phyloP scores from a whole-genome alignment of 352 stramenopile genomes.

The Blastocystis sp. region DNA sequence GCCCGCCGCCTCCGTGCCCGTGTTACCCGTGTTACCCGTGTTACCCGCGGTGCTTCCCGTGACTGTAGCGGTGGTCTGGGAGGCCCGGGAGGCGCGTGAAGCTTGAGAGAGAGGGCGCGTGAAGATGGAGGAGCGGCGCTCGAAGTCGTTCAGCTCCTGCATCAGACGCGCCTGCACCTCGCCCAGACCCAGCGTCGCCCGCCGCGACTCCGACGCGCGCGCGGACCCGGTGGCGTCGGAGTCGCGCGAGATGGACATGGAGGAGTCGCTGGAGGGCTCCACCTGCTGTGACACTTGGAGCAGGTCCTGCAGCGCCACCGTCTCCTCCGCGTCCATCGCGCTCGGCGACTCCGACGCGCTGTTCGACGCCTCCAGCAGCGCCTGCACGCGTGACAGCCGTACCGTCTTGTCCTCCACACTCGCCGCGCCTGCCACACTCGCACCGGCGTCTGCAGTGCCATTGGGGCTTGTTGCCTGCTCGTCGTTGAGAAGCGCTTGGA shows the following conservation, averaged over 20 bases:
- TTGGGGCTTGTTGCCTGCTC: not conserved
- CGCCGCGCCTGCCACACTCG: not conserved
- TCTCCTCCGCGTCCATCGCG: conserved; percentile 43
- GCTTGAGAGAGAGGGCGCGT: not conserved
- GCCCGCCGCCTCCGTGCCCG: not conserved
- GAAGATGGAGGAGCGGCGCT: conserved; percentile 21
- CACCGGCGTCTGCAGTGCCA: not conserved
- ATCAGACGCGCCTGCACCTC: conserved; percentile 38
- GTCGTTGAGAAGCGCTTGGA: conserved; percentile 17
- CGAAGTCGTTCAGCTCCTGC: conserved; percentile 21
- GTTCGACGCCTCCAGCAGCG: not conserved
- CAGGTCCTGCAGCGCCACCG: conserved; percentile 15
- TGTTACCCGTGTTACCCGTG: not conserved
- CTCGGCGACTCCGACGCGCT: not conserved
- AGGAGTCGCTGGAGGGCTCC: not conserved
- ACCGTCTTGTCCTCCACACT: not conserved
- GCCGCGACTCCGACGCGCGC: not conserved
- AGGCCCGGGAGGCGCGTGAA: no score
- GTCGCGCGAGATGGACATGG: conserved; percentile 38
- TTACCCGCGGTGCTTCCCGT: no score
- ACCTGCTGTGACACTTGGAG: not conserved
- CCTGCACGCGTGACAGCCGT: not conserved
- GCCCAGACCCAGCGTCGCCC: conserved; percentile 9
- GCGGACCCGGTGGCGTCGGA: not conserved
- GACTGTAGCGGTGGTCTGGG: no score